Evolutionary conservation across 2,329 filamentous ascomycete species (phyloP), one percentile per base, ranked within the genome.

Genomic region (Alternaria triticina): DNA sequence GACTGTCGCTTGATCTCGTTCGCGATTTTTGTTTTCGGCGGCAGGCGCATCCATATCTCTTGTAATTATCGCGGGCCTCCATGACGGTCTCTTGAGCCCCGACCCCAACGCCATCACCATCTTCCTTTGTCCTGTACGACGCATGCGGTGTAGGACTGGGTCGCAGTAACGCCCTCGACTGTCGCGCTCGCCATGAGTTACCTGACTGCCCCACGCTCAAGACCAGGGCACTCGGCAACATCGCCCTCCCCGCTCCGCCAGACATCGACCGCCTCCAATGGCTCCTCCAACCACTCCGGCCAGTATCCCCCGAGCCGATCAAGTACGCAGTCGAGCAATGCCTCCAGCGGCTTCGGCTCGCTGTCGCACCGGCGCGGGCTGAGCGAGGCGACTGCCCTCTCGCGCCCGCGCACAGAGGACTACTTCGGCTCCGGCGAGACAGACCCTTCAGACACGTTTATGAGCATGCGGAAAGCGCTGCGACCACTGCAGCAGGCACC

Each of bases 401-500:
- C 85, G 70, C 80, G 84, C 63, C 81, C 86, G 69, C 81, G 81
- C 62, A 76, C 83, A 80, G 79, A 85, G 75, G 82, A 84, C 78
- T 83, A 76, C 77, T 83, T 75, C 49, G 70, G 59, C 13, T 70
- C 76, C 9, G 78, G 80, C 60, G 79, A 82, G 45, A 74, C 77
- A 36, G 86, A 82, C 65, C 84, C 88, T n/a, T 88, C 89, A 33
- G 89, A 87, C 70, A 84, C 90, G 66, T 94, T 93, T 75, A 88
- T 87, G 69, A 90, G 86, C 69, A 87, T 91, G 64, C 90, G 93
- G 57, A 91, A 92, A 74, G 94, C 92, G 22, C 83, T 97, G 64
- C 89, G 93, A 52, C 91, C 79, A 13, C 73, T 78, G 7, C 69
- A 75, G 9, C 76, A 78, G 54, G 70, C 70, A 8, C 74, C 79